A percentile compares a stretch with the other conserved stretches of the same genome.
Conservation (phyloP, 2,329 filamentous ascomycete genomes). For the Paraconiothyrium brasiliense region DNA sequence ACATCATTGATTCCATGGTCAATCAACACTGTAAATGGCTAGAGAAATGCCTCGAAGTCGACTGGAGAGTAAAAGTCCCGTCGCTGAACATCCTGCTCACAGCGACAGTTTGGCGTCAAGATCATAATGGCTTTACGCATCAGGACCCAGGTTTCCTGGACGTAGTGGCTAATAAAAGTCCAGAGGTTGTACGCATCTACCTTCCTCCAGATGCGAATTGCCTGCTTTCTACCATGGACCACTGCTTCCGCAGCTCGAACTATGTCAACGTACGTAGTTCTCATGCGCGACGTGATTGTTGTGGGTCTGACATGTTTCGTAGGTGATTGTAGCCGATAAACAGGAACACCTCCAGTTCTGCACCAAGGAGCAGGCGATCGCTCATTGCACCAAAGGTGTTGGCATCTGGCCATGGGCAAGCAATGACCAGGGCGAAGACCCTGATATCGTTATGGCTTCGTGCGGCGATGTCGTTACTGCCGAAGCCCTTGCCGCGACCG, state of each 20-base stretch:
- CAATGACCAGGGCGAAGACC: constrained; percentile 73
- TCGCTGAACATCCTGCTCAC: constrained; percentile 84
- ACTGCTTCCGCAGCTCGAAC: constrained; percentile 77
- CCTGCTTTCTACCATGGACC: constrained; percentile 77
- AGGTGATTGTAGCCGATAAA: constrained; percentile 77
- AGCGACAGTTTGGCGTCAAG: constrained; percentile 81
- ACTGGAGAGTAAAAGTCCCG: constrained; percentile 77
- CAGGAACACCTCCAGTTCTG: constrained; percentile 81
- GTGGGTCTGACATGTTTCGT: neutral
- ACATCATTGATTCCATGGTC: constrained; percentile 86
- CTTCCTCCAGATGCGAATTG: constrained; percentile 83
- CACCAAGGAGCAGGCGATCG: constrained; percentile 75
- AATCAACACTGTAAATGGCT: constrained; percentile 89
- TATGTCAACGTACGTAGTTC: constrained; percentile 73
- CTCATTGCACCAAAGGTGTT: constrained; percentile 80
- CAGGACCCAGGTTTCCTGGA: constrained; percentile 84
- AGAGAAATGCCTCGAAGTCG: constrained; percentile 81
- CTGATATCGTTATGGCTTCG: constrained; percentile 78
- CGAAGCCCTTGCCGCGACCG: constrained; percentile 78
- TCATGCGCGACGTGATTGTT: neutral
- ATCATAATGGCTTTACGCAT: constrained; percentile 85
- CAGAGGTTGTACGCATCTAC: constrained; percentile 82
- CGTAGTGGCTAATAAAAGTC: constrained; percentile 80
- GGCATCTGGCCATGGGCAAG: constrained; percentile 82
- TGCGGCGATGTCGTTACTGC: constrained; percentile 79